phyloP scores from a whole-genome alignment of 163 green algal genomes.

The Scenedesmus sp. region DNA sequence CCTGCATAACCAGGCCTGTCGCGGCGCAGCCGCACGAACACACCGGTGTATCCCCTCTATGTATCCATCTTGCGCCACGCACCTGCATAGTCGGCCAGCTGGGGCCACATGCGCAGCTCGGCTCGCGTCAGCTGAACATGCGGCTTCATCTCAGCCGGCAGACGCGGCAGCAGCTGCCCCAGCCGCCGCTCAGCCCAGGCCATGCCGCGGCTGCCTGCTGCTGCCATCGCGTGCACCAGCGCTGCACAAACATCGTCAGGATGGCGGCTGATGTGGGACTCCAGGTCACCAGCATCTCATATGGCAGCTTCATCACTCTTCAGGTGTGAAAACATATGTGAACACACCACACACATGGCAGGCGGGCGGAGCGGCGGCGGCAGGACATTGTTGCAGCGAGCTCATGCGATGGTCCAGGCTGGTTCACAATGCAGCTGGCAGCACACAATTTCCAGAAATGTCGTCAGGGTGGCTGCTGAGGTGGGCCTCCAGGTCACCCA shows the following conservation, averaged over 20 bases:
- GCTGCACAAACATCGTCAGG: not conserved
- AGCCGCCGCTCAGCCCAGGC: not conserved
- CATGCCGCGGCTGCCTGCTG: not conserved
- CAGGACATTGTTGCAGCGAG: too few relatives aligned
- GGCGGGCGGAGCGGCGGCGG: too few relatives aligned
- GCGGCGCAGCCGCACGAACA: too few relatives aligned
- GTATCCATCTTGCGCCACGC: not conserved
- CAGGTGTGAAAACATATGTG: too few relatives aligned
- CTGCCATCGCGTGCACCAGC: not conserved
- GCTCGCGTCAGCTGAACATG: not conserved
- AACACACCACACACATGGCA: too few relatives aligned
- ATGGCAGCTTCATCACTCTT: not conserved
- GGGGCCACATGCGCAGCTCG: not conserved
- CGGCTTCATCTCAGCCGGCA: not conserved
- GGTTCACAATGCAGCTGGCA: too few relatives aligned
- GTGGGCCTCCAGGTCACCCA: too few relatives aligned
- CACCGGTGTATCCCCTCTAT: too few relatives aligned
- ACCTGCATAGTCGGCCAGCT: constrained; percentile 2
- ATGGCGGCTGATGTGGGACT: not conserved
- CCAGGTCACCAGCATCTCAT: not conserved
- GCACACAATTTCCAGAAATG: too few relatives aligned
- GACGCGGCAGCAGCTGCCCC: not conserved
- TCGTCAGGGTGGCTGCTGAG: too few relatives aligned
- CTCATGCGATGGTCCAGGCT: too few relatives aligned
- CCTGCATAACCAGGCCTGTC: too few relatives aligned